Percentiles rank a stretch among this genome's conserved stretches.
Conservation (phyloP, 148 eudicot species). For the Rhododendron kiyosumense region DNA sequence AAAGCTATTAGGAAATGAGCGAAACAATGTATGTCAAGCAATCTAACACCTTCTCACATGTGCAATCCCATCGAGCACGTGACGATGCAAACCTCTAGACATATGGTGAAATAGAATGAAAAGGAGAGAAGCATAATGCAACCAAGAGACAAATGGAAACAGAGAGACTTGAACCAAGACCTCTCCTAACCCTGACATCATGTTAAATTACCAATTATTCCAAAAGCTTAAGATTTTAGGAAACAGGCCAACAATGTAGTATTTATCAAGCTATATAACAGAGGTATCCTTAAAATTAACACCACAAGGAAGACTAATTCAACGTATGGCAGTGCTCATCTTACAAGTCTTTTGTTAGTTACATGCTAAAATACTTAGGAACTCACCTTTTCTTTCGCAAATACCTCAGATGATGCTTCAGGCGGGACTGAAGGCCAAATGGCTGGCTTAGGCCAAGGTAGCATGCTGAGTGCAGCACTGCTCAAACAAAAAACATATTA, state of each 20-base stretch:
- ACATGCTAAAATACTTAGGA: not conserved
- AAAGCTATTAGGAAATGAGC: not conserved
- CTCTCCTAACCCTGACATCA: not conserved
- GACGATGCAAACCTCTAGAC: not conserved
- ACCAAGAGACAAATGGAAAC: not conserved
- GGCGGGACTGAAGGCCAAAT: constrained; percentile 91
- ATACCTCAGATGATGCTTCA: constrained; percentile 77
- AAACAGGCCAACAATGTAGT: not conserved
- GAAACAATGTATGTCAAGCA: not conserved
- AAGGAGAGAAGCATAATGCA: not conserved
- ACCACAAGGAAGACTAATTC: not conserved
- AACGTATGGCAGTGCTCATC: not conserved
- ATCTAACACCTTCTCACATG: not conserved
- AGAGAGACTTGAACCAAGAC: not conserved
- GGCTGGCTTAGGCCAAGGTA: constrained; percentile 96
- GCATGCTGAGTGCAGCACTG: constrained; percentile 92
- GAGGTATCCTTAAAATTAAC: not conserved
- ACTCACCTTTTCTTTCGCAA: constrained; percentile 84
- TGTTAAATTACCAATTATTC: not conserved
- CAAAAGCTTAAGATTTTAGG: not conserved
- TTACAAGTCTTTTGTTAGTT: not conserved
- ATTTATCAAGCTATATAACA: not conserved
- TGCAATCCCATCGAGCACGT: not conserved
- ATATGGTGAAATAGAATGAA: not conserved
- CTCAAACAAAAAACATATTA: constrained; percentile 11